These are phyloP conservation scores for Saprolegnia parasitica DNA, from an alignment of 352 stramenopile genomes.

Conservation along the genomic window DNA sequence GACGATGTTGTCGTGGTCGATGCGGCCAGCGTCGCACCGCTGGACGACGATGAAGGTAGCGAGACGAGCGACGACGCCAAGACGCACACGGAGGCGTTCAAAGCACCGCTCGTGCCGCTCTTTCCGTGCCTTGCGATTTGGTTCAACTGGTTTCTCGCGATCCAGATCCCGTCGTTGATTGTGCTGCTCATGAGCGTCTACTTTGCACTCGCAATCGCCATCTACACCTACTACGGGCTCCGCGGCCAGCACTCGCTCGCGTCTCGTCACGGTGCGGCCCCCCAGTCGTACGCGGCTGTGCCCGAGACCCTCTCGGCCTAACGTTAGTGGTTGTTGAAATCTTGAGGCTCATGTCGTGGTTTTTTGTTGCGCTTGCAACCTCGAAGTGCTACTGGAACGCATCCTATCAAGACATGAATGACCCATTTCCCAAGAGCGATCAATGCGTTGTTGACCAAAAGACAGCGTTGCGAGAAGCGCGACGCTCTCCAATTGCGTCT, in stretches of 20 bases:
- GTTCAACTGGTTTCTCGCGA: conserved; percentile 86
- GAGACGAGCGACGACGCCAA: conserved; percentile 34
- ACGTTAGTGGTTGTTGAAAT: too few species aligned
- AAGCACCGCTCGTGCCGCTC: conserved; percentile 67
- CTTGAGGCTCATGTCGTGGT: too few species aligned
- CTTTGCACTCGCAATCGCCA: conserved; percentile 50
- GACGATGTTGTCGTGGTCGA: conserved; percentile 32
- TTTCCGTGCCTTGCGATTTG: conserved; percentile 76
- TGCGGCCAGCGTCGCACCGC: too few species aligned
- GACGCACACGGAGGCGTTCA: conserved; percentile 36
- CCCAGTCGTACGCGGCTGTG: neutral
- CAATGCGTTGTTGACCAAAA: too few species aligned
- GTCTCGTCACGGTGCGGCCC: conserved; percentile 47
- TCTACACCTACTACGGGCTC: conserved; percentile 71
- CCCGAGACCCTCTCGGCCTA: neutral
- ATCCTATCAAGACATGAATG: neutral
- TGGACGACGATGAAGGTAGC: conserved; percentile 30
- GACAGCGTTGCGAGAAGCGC: conserved; percentile 44
- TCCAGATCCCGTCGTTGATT: conserved; percentile 65
- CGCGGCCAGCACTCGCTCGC: conserved; percentile 53
- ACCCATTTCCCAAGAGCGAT: too few species aligned
- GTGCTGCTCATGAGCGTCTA: conserved; percentile 64
- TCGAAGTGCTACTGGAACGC: neutral
- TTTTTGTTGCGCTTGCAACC: too few species aligned
- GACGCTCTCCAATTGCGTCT: too few species aligned